A percentile compares a stretch with the other conserved stretches of the same genome.
These are phyloP conservation scores for Verbena officinalis DNA, from an alignment of 257 asterid genomes.

Conservation along the genomic window DNA sequence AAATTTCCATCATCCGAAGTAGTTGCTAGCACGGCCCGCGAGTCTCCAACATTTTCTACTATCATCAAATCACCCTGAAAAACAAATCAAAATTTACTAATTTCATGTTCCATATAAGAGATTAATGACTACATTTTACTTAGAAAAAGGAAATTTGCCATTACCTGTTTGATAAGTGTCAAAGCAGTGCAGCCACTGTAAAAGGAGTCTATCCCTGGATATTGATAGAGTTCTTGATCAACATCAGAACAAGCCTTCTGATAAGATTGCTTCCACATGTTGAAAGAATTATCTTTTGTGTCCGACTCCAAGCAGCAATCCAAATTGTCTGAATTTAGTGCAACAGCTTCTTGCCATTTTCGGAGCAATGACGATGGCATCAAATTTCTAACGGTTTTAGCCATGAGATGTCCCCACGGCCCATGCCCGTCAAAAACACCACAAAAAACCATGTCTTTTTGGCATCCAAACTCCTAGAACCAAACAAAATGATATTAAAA, in stretches of 20 bases:
- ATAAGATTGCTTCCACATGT: conserved; percentile 67
- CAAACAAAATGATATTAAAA: neutral
- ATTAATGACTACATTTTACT: too few species aligned
- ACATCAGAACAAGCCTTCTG: conserved; percentile 62
- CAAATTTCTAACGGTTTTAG: conserved; percentile 56
- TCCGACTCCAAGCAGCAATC: conserved; percentile 33
- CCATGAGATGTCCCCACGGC: conserved; percentile 78
- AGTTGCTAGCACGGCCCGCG: conserved; percentile 76
- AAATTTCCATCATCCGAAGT: conserved; percentile 49
- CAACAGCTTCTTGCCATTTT: conserved; percentile 67
- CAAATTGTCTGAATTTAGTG: conserved; percentile 32
- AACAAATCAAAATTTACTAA: neutral
- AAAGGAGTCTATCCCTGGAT: conserved; percentile 57
- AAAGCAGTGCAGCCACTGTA: conserved; percentile 76
- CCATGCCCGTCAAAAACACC: conserved; percentile 92
- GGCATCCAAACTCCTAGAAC: conserved; percentile 71
- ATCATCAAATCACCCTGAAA: conserved; percentile 60
- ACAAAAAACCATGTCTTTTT: conserved; percentile 70
- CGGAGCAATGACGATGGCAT: conserved; percentile 61
- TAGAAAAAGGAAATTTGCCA: too few species aligned
- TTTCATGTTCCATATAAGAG: too few species aligned
- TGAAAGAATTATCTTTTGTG: conserved; percentile 35
- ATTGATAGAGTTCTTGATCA: conserved; percentile 58
- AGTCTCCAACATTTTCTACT: conserved; percentile 78
- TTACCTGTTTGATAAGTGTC: conserved; percentile 70